A percentile compares a stretch with the other conserved stretches of the same genome.
phyloP scores from a whole-genome alignment of 1,139 yeast genomes.

The Hyphopichia khmerensis region DNA sequence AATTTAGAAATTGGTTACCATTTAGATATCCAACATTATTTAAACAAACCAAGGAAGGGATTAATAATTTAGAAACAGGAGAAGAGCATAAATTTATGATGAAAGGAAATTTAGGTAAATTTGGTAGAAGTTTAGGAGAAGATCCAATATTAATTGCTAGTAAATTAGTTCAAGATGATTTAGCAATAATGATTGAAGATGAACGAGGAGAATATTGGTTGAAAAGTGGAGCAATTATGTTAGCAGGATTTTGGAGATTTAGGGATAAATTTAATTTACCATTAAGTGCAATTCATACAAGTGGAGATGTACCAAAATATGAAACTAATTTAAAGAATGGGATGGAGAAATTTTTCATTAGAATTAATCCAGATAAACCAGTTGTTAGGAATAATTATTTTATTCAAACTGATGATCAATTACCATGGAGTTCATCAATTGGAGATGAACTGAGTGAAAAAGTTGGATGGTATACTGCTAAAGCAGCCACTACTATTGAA shows the following conservation, averaged over 20 bases:
- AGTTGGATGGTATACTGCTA: constrained; percentile 64
- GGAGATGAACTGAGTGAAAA: constrained; percentile 52
- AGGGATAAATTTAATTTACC: constrained; percentile 55
- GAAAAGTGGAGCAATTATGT: constrained; percentile 58
- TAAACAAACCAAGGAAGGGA: constrained; percentile 41
- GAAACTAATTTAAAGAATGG: constrained; percentile 55
- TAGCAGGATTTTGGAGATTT: constrained; percentile 68
- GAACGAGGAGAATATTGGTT: constrained; percentile 54
- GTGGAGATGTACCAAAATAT: constrained; percentile 67
- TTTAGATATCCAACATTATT: constrained; percentile 59
- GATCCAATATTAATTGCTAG: constrained; percentile 63
- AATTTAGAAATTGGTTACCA: constrained; percentile 53
- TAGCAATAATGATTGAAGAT: constrained; percentile 64
- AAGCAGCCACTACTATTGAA: constrained; percentile 42
- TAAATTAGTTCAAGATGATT: constrained; percentile 62
- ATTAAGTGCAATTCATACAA: constrained; percentile 56
- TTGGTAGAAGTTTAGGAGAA: constrained; percentile 17
- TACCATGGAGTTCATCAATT: constrained; percentile 65
- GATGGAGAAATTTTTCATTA: constrained; percentile 62
- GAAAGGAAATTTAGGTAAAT: constrained; percentile 8
- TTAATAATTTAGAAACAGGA: constrained; percentile 53
- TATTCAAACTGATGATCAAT: constrained; percentile 58
- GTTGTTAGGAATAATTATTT: constrained; percentile 68
- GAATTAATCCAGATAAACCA: constrained; percentile 54
- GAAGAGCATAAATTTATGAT: constrained; percentile 28